phyloP scores from a whole-genome alignment of 345 rosid genomes.

The Eucalyptus tenuipes region DNA sequence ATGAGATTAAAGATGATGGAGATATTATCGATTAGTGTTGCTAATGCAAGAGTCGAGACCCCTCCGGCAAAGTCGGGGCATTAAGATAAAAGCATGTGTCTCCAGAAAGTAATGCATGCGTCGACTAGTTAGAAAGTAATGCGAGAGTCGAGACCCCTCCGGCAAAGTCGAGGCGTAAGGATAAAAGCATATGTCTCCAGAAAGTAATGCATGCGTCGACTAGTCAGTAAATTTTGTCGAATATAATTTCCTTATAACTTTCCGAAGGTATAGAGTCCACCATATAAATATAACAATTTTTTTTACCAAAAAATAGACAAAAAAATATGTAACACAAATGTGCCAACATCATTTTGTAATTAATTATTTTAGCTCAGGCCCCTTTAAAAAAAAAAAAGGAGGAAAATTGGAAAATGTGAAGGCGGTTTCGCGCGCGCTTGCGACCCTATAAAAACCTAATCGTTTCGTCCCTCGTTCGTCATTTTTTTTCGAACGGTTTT shows the following conservation, averaged over 20 bases:
- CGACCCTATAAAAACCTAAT: neutral
- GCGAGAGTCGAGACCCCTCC: neutral
- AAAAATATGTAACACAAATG: neutral
- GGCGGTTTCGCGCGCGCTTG: neutral
- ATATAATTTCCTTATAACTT: no score
- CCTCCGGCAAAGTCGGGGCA: neutral
- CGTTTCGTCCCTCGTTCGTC: neutral
- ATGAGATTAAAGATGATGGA: neutral
- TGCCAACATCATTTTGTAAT: neutral
- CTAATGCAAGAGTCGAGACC: neutral
- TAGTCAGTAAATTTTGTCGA: rapidly evolving
- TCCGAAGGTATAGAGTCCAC: neutral
- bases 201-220: rapidly evolving
- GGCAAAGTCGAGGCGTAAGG: rapidly evolving
- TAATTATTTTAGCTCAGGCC: neutral
- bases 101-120: neutral
- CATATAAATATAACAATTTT: neutral
- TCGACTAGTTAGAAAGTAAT: neutral
- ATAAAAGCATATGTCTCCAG: rapidly evolving
- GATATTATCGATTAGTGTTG: neutral
- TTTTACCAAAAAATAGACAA: no score
- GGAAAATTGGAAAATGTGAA: neutral
- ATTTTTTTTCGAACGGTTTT: neutral
- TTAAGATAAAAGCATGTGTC: neutral
- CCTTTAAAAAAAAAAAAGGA: rapidly evolving